Percentiles rank a stretch among this genome's conserved stretches.
phyloP scores from a whole-genome alignment of 108 stramenopile species.

The Ochromonas danica region DNA sequence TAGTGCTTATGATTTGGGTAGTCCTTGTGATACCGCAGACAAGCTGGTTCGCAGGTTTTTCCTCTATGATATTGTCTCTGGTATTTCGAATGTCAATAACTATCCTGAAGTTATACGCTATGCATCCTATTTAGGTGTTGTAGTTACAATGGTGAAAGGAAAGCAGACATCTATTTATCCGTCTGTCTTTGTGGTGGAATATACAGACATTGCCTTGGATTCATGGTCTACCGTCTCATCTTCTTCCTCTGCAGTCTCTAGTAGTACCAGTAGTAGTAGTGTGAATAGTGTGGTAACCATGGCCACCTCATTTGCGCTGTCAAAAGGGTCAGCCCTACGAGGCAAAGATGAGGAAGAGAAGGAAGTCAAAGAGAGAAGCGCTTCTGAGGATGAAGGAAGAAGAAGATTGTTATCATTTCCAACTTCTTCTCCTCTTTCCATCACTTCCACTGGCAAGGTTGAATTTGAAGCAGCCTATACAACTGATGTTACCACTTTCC shows the following conservation, averaged over 20 bases:
- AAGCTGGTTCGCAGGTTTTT: conserved; percentile 68
- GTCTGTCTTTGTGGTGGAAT: conserved; percentile 63
- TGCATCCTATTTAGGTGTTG: conserved; percentile 57
- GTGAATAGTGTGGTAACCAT: no score
- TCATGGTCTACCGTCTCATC: neutral
- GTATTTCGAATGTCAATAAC: neutral
- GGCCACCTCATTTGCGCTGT: no score
- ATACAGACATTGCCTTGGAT: conserved; percentile 44
- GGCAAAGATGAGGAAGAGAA: no score
- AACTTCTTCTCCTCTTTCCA: neutral
- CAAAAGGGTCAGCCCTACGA: no score
- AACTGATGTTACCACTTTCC: neutral
- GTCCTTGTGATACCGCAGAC: conserved; percentile 50
- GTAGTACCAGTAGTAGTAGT: neutral
- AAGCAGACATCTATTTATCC: conserved; percentile 58
- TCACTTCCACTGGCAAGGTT: neutral
- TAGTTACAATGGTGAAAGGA: conserved; percentile 43
- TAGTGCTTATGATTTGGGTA: neutral
- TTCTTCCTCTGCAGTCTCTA: neutral
- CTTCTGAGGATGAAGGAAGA: no score
- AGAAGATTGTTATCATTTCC: no score
- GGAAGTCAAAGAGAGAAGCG: no score
- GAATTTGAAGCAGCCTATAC: neutral
- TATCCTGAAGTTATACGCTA: conserved; percentile 61
- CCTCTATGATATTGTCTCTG: conserved; percentile 61